These are phyloP conservation scores for Phellinidium pouzarii DNA, from an alignment of 1,284 basidiomycete genomes.

Conservation along the genomic window DNA sequence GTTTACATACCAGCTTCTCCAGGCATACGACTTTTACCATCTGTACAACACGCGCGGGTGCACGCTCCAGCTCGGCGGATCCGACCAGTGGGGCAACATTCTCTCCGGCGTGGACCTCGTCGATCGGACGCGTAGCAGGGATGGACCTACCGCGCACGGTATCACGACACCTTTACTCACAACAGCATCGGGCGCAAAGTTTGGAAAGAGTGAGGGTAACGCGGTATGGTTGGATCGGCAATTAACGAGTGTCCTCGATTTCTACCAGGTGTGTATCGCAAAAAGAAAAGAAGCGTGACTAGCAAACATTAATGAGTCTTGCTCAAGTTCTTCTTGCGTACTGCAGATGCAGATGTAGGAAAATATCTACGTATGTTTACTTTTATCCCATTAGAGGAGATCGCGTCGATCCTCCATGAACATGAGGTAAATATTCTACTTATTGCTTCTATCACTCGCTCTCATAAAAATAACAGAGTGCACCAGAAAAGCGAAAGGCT, in stretches of 20 bases:
- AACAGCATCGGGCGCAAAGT: constrained; percentile 86
- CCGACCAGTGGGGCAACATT: constrained; percentile 99
- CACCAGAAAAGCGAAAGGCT: constrained; percentile 57
- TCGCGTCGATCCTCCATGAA: constrained; percentile 49
- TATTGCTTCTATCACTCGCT: constrained; percentile 10
- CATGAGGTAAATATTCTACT: constrained; percentile 46
- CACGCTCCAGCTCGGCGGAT: constrained; percentile 89
- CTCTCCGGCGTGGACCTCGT: constrained; percentile 89
- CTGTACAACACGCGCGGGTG: constrained; percentile 68
- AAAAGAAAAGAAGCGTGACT: neutral
- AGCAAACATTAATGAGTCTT: constrained; percentile 6
- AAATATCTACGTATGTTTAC: constrained; percentile 84
- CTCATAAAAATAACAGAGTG: constrained; percentile 29
- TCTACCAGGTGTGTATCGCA: constrained; percentile 70
- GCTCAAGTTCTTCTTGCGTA: constrained; percentile 80
- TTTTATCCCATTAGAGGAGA: constrained; percentile 56
- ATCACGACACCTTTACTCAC: constrained; percentile 93
- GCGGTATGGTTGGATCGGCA: constrained; percentile 83
- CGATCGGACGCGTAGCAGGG: constrained; percentile 36
- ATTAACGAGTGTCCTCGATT: constrained; percentile 80
- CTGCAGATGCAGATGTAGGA: constrained; percentile 77
- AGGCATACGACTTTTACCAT: constrained; percentile 91
- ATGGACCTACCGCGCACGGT: constrained; percentile 40
- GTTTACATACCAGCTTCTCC: constrained; percentile 94
- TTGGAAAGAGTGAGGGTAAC: constrained; percentile 96